phyloP scores from a whole-genome alignment of 75 land plant species.

The Pinus tabuliformis region DNA sequence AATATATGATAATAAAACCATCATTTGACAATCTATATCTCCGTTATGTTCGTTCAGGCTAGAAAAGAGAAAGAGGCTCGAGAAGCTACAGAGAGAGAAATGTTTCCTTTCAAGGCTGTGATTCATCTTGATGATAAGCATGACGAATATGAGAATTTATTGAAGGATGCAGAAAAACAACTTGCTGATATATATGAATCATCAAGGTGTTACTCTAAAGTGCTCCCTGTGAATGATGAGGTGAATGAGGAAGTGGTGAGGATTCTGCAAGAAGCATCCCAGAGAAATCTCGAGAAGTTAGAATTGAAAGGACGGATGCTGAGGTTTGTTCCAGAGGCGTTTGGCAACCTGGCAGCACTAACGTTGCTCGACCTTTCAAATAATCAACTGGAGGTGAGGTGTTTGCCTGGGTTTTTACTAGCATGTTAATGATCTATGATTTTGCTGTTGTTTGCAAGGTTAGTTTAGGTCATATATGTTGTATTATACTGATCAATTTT shows the following conservation, averaged over 20 bases:
- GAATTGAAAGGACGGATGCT: constrained; percentile 49
- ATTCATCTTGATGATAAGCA: constrained; percentile 31
- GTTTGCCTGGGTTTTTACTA: not conserved
- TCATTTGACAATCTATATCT: not conserved
- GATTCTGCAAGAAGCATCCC: constrained; percentile 31
- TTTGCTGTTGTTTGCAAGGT: constrained; percentile 1
- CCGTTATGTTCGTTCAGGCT: constrained; percentile 11
- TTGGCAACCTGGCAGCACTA: constrained; percentile 53
- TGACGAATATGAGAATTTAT: constrained; percentile 16
- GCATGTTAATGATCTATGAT: not conserved
- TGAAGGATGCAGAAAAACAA: constrained; percentile 28
- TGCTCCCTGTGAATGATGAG: constrained; percentile 1
- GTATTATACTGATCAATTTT: too few relatives aligned
- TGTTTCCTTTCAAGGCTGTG: constrained; percentile 25
- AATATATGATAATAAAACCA: not conserved
- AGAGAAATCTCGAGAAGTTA: constrained; percentile 36
- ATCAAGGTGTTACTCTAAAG: not conserved
- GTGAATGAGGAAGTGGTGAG: constrained; percentile 55
- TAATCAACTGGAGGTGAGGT: constrained; percentile 68
- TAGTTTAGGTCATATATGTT: not conserved
- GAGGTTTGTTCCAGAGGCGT: constrained; percentile 66
- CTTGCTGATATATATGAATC: constrained; percentile 1
- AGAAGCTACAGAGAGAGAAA: constrained; percentile 27
- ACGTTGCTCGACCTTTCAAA: constrained; percentile 51
- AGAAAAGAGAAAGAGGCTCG: constrained; percentile 19